Evolutionary conservation across 306 rosid genomes (phyloP), one percentile per base, ranked within the genome.

Genomic region (Dryas drummondii): DNA sequence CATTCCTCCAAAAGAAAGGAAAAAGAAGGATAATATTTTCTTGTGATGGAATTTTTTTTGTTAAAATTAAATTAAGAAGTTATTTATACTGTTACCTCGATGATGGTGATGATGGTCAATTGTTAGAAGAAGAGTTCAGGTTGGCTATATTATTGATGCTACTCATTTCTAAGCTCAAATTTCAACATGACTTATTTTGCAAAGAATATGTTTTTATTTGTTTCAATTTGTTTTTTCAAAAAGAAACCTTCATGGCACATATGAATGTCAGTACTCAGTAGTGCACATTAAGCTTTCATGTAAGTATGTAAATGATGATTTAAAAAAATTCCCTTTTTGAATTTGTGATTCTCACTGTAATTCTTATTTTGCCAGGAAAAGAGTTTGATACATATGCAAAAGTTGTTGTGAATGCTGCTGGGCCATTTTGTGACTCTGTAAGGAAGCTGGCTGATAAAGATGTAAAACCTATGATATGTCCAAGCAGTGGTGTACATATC

Each of bases 401-500:
- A 84, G 99, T 96, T 27, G 71, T 96, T 77, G 97, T 96, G 69
- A 96, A 96, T 85, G 99, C 99, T 46, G 88, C 96, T 54, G 99
- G 99, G 54, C 99, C 99, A 71, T 96, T 96, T 89, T 90, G 97
- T 79, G 99, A 96, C 57, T 78, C 96, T 69, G 80, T 96, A 74
- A 90, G 99, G 80, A 90, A 88, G 79, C 60, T 96, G 92, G 93
- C 90, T 40, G 85, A 89, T 82, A 83, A 86, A 74, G 87, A 85
- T 65, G 96, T 82, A 58, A 77, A 75, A 64, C 73, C 81, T 68
- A 92, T 96, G 84, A 96, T 96, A 86, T 79, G 92, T 87, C 97
- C 99, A 62, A 96, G 99, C 83, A 92, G 98, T 45, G 99, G 99
- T 73, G 99, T 96, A 37, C 99, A 96, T 81, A 74, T 96, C 17